Base-by-base conservation (phyloP, 192 early-diverging fungal genomes). In the Entomortierella chlamydospora region DNA sequence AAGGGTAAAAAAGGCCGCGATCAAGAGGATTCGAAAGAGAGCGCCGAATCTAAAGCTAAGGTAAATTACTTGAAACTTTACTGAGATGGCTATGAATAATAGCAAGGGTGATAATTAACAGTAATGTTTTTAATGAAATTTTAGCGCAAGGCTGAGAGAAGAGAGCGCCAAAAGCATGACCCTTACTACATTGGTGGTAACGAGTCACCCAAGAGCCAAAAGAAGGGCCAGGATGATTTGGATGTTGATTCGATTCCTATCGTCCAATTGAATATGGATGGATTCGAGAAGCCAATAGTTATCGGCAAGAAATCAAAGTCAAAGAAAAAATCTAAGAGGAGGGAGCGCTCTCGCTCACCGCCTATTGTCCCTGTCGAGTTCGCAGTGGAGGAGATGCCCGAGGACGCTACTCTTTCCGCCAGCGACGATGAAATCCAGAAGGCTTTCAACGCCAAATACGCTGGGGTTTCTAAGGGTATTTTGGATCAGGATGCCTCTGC, bases 181-280 rank as follows among this genome's bases (percentile, higher is more conserved):
- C 89, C 88, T 29, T 93, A 88, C 67, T 92, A 95, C 59, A 93
- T 91, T 60, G 85, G 87, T 41, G 79, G 85, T 41, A 72, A 80
- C 20, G 61, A 43, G 18, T 68, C 80, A 29, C 39, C 70, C 4
- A 85, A 84, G 53, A 80, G 64, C 34, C 41, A 68, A 23, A 83
- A 83, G 28, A 43, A 80, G 47, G 33, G 68, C 34, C 73, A 72
- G 10, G 87, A 88, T 25, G 88, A 92, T 70, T 83, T 88, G 60
- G 91, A 92, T 62, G 92, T 95, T 0, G 91, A 97, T 64, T 86
- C 87, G 15, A 95, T 97, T 59, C 94, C 94, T 4, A 91, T 97
- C 52, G 90, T 97, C 4, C 81, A 88, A 31, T 82, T 97, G 25
- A 86, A 85, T 52, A 82, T 94, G 53, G 86, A 88, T 58, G 88